Evolutionary conservation across 2,329 filamentous ascomycete species (phyloP).

Genomic region (Penicillium occitanis): DNA sequence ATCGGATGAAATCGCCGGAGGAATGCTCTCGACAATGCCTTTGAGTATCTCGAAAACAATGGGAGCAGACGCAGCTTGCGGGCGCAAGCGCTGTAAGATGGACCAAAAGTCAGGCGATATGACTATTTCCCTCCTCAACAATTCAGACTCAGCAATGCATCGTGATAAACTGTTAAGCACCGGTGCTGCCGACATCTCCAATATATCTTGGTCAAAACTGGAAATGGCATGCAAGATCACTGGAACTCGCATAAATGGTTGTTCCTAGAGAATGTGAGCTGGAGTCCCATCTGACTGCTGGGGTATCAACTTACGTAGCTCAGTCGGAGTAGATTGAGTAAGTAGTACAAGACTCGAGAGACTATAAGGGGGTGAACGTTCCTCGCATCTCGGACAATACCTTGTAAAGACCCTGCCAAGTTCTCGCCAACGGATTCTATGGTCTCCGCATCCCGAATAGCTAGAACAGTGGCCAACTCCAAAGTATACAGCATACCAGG

Average conservation of each 20-base stretch:
- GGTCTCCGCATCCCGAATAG: constrained; percentile 71
- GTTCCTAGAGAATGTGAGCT: constrained; percentile 57
- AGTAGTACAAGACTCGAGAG: constrained; percentile 81
- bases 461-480: constrained; percentile 81
- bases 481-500: constrained; percentile 86
- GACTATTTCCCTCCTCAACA: constrained; percentile 86
- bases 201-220: constrained; percentile 73
- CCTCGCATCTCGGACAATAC: constrained; percentile 73
- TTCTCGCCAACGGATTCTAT: constrained; percentile 72
- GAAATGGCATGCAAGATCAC: constrained; percentile 90
- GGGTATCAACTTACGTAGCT: constrained; percentile 63
- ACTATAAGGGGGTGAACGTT: constrained; percentile 81
- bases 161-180: constrained; percentile 75
- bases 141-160: constrained; percentile 75
- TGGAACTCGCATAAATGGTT: constrained; percentile 87
- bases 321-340: constrained; percentile 74
- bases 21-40: constrained; percentile 68
- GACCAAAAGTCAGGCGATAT: constrained; percentile 98
- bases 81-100: constrained; percentile 73
- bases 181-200: constrained; percentile 73
- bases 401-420: constrained; percentile 77
- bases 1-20: constrained; percentile 83
- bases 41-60: constrained; percentile 87
- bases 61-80: constrained; percentile 67
- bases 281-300: constrained; percentile 23